phyloP scores from a whole-genome alignment of 495 filamentous ascomycete genomes.

The Hypoxylon lenormandii region DNA sequence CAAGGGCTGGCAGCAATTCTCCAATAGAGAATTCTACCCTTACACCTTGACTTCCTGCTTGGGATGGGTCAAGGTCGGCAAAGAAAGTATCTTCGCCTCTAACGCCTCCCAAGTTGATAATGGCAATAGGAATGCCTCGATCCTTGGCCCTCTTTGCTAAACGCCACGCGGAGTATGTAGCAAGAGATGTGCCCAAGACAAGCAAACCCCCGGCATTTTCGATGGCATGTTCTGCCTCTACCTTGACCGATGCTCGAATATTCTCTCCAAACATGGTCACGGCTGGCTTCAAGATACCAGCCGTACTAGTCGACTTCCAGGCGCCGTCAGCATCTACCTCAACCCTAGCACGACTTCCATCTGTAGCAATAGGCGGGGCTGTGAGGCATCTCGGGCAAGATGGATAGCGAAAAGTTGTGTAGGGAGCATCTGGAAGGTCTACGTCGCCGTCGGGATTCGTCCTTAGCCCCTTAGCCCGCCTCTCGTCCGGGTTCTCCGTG shows the following conservation, averaged over 20 bases:
- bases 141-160: constrained; percentile 85
- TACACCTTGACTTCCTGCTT: constrained; percentile 62
- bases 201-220: constrained; percentile 79
- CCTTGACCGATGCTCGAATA: constrained; percentile 74
- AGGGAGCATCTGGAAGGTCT: constrained; percentile 87
- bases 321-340: constrained; percentile 85
- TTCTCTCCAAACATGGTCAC: constrained; percentile 97
- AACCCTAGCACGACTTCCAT: constrained; percentile 69
- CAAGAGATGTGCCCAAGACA: constrained; percentile 86
- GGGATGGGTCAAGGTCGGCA: constrained; percentile 59
- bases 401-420: constrained; percentile 90
- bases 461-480: constrained; percentile 74
- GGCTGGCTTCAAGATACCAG: constrained; percentile 86
- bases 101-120: constrained; percentile 85
- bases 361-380: constrained; percentile 69
- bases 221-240: constrained; percentile 80
- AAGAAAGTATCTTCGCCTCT: constrained; percentile 81
- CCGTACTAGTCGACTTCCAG: constrained; percentile 74
- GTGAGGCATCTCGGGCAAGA: constrained; percentile 84
- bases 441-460: constrained; percentile 96
- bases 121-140: constrained; percentile 82
- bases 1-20: constrained; percentile 65
- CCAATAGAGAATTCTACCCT: constrained; percentile 68
- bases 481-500: constrained; percentile 79
- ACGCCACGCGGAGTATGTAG: constrained; percentile 94